Evolutionary conservation across 2,329 filamentous ascomycete species (phyloP), one percentile per base, ranked within the genome.

Genomic region (Epichloe sibirici): DNA sequence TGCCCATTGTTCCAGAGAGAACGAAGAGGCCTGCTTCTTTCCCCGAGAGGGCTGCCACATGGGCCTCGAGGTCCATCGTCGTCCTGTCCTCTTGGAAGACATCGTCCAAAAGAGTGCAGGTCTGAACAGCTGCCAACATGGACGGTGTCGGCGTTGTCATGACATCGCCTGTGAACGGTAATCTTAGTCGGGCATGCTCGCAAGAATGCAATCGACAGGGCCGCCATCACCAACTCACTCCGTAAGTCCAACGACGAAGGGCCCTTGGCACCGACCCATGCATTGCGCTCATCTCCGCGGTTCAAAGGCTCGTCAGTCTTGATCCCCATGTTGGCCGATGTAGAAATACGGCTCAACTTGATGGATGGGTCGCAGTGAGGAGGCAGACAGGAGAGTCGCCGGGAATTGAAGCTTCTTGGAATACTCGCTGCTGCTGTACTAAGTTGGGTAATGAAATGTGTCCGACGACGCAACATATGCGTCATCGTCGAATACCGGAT

Each of bases 1-100:
- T 96, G 42, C 89, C 90, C 90, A 95, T 95, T 4, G 90, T 95
- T 3, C 91, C 91, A 0, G 88, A 93, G 54, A 94, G 75, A 52
- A 95, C 88, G 51, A 95, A 83, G 4, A 96, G 74, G 0, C 80
- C 86, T 7, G 81, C 82, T 61, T 90, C 84, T 60, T 94, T 90
- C 59, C 81, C 81, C 1, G 88, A 80, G 3, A 94, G 76, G 35
- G 76, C 65, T 17, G 89, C 88, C 45, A 94, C 76, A 65, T 86
- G 83, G 45, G 76, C 70, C 66, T 96, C 87, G 42, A 97, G 80
- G 25, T 79, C 75, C 49, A 78, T 82, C 1, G 91, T 96, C 0
- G 85, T 89, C 1, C 79, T 74, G 62, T 95, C 90, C 68, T 94
- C 89, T 57, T 75, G 72, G 65, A 86, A 88, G 59, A 95, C 88